phyloP scores from a whole-genome alignment of 441 rosid species.

The Kokia cookei region DNA sequence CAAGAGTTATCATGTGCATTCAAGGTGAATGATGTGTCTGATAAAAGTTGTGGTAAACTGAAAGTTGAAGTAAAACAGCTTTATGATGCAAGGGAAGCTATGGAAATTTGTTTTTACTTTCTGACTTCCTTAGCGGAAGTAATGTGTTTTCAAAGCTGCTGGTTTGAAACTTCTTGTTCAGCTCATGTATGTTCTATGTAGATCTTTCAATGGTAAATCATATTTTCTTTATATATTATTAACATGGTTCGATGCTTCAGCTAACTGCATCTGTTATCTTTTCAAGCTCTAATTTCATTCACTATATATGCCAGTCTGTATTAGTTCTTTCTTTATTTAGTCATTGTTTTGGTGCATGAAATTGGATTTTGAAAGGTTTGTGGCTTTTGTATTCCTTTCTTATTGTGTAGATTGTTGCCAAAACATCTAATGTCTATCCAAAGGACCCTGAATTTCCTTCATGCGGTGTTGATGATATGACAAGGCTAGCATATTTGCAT shows the following conservation, averaged over 20 bases:
- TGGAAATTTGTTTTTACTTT: background rate
- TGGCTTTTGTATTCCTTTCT: background rate
- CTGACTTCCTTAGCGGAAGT: background rate
- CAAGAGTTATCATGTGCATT: too few species aligned
- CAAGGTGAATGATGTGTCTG: too few species aligned
- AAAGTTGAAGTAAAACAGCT: background rate
- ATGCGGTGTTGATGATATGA: slow-evolving; percentile 92
- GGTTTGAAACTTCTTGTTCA: background rate
- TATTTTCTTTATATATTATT: background rate
- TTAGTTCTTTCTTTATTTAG: background rate
- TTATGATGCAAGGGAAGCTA: background rate
- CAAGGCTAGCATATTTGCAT: slow-evolving; percentile 87
- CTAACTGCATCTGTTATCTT: background rate
- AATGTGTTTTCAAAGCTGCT: background rate
- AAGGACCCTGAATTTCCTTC: slow-evolving; percentile 90
- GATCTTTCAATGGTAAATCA: background rate
- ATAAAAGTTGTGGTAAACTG: background rate
- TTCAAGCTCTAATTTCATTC: background rate
- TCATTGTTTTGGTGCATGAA: background rate
- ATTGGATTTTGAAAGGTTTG: background rate
- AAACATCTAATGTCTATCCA: slow-evolving; percentile 50
- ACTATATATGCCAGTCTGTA: background rate
- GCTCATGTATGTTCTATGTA: background rate
- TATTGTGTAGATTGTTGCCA: slow-evolving; percentile 51
- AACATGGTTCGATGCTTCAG: background rate